Evolutionary conservation across 257 asterid genomes (phyloP).

Genomic region (Solanum pennellii): DNA sequence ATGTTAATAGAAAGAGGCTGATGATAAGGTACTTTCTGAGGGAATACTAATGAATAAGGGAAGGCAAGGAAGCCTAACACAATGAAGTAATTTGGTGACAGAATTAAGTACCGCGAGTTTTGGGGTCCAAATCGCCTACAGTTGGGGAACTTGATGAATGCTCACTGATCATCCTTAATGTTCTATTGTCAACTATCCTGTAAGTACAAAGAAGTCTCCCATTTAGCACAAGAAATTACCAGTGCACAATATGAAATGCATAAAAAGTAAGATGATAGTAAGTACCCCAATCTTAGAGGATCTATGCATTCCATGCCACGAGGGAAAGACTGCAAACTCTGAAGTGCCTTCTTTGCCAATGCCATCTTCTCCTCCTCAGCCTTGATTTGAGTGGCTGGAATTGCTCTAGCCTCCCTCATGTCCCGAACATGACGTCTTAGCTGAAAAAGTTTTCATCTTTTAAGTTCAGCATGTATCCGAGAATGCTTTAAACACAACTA

Average conservation of each 20-base stretch:
- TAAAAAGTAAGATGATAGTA: conserved; percentile 7
- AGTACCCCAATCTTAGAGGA: conserved; percentile 97
- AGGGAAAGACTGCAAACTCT: conserved; percentile 69
- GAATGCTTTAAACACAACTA: not conserved
- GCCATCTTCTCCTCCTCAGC: conserved; percentile 45
- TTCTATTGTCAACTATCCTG: conserved; percentile 88
- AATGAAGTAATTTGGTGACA: not conserved
- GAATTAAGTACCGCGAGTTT: conserved; percentile 55
- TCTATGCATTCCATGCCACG: conserved; percentile 99
- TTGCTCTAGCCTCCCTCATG: conserved; percentile 88
- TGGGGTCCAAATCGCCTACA: conserved; percentile 52
- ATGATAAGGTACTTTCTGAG: not conserved
- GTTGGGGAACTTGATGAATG: conserved; percentile 48
- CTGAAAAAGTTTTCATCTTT: conserved; percentile 29
- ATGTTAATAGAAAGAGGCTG: not conserved
- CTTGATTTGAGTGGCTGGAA: conserved; percentile 43
- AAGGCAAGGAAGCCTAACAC: not conserved
- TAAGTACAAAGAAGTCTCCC: conserved; percentile 2
- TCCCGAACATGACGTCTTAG: conserved; percentile 85
- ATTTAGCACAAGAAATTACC: not conserved
- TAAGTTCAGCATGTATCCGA: not conserved
- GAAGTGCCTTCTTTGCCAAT: conserved; percentile 53
- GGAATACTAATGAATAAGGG: not conserved
- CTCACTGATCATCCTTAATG: conserved; percentile 82
- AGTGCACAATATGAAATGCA: not conserved